Evolutionary conservation across 1,284 basidiomycete species (phyloP), one percentile per base, ranked within the genome.

Genomic region (Athelia sp.): DNA sequence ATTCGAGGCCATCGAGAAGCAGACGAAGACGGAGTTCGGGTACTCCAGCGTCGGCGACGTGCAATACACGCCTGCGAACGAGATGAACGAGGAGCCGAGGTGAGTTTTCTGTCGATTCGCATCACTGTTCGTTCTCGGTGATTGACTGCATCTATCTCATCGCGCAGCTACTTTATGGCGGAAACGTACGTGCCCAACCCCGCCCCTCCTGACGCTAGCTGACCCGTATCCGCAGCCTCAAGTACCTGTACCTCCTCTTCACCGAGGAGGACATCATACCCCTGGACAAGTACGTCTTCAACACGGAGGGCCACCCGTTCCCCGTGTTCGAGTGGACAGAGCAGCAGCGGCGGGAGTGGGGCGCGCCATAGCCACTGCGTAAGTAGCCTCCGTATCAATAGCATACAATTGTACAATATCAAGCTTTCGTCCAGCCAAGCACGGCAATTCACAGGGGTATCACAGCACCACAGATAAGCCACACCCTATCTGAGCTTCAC

Each of bases 71-170:
- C 64, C 66, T 10, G 61, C 71, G 17, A 44, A 51, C 31, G 54
- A 70, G 51, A 65, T 64, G 17, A 76, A 90, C 55, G 73, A 77
- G 43, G 84, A 85, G 82, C 86, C 86, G 2, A 89, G 84, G 85
- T 85, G 35, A 36, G 67, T 61, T 23, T 15, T 22, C 31, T 18
- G 19, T 36, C 21, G 35, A 3, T 34, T 18, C 50, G 43, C 31
- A 29, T 9, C 48, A 29, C 19, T n/a, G n/a, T n/a, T n/a, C 42
- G 43, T 23, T 34, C 31, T 42, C 26, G 18, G 32, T 50, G 8
- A 55, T 54, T 38, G 35, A 11, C 21, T 50, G 19, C 15, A 44
- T 40, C 14, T 29, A 45, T 36, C 17, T 11, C n/a, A n/a, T 34
- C 11, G 32, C 29, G 42, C 44, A 87, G 85, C 51, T 87, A 79